Evolutionary conservation across 2,329 filamentous ascomycete species (phyloP), one percentile per base, ranked within the genome.

Genomic region (Colletotrichum filicis): DNA sequence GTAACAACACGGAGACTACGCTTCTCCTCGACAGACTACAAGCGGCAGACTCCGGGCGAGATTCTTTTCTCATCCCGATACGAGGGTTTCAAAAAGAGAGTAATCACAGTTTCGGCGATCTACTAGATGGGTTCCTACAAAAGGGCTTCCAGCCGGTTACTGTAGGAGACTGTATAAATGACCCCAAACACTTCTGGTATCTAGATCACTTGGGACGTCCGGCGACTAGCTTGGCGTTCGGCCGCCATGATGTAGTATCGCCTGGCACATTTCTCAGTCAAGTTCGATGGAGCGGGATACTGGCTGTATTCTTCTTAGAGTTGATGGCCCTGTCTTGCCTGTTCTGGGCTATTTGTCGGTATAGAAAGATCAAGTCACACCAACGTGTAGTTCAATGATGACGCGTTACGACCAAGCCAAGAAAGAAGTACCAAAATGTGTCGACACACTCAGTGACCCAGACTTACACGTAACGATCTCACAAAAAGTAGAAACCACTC

Each of bases 81-180:
- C 46, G 61, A 46, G 66, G 53, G 7, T 22, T 32, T 22, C 35
- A n/a, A 16, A 16, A 68, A n/a, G 42, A 68, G 2, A 56, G 22
- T 12, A 46, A 24, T 4, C 66, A 55, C 32, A 46, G 11, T 5
- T 26, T 68, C 1, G 46, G 46, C 8, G 0, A 12, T 12, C 7
- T 68, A 0, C 22, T 68, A 6, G 42, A 42, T 4, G 28, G 11
- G n/a, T 62, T 68, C 7, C 16, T 22, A 2, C 3, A 14, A 5
- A 62, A 53, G 30, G 66, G 66, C 16, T 68, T 68, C 22, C 60
- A 19, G 16, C 56, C 57, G 5, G 53, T 9, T 24, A 62, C 66
- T 5, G 57, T 68, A 19, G 66, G 66, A 30, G 57, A 62, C 24
- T 68, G 66, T 22, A 55, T 62, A 30, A 30, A 30, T 9, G 66